A percentile compares a stretch with the other conserved stretches of the same genome.
Evolutionary conservation across 495 filamentous ascomycete species (phyloP).

Genomic region (Parmelia sp.): DNA sequence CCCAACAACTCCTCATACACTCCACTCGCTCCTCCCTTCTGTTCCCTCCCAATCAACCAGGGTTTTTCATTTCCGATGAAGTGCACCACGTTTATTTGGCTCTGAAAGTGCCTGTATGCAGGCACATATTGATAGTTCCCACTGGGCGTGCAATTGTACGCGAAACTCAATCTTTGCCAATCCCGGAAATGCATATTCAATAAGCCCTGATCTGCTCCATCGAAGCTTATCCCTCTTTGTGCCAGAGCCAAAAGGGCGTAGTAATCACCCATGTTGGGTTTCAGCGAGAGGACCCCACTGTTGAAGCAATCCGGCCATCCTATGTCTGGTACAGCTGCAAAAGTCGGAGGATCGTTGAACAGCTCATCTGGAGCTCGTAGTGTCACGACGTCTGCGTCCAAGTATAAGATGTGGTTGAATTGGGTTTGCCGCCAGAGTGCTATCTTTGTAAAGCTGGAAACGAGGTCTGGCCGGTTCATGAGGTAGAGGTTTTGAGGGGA

Average conservation of each 20-base stretch:
- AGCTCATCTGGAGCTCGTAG: slow-evolving; percentile 88
- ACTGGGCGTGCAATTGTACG: slow-evolving; percentile 93
- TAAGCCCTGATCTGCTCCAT: slow-evolving; percentile 94
- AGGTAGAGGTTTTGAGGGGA: slow-evolving; percentile 77
- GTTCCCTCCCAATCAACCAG: slow-evolving; percentile 65
- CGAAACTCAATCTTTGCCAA: slow-evolving; percentile 86
- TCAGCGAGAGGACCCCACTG: slow-evolving; percentile 86
- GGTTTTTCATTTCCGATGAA: slow-evolving; percentile 92
- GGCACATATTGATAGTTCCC: slow-evolving; percentile 93
- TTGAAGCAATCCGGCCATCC: slow-evolving; percentile 99
- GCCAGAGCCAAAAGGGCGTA: slow-evolving; percentile 77
- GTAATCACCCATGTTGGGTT: slow-evolving; percentile 81
- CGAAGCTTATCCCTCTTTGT: slow-evolving; percentile 81
- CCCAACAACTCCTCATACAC: slow-evolving; percentile 75
- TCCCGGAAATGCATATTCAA: slow-evolving; percentile 89
- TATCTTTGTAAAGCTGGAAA: slow-evolving; percentile 93
- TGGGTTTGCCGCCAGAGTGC: slow-evolving; percentile 87
- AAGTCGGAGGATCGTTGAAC: slow-evolving; percentile 65
- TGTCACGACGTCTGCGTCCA: slow-evolving; percentile 86
- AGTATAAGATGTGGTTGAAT: slow-evolving; percentile 83
- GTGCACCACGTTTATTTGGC: slow-evolving; percentile 78
- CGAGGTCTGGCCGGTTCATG: slow-evolving; percentile 85
- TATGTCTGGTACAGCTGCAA: slow-evolving; percentile 89
- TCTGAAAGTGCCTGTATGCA: slow-evolving; percentile 87
- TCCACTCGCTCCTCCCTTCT: slow-evolving; percentile 46